phyloP scores from a whole-genome alignment of 2,329 filamentous ascomycete species.

The Talaromyces atroroseus region DNA sequence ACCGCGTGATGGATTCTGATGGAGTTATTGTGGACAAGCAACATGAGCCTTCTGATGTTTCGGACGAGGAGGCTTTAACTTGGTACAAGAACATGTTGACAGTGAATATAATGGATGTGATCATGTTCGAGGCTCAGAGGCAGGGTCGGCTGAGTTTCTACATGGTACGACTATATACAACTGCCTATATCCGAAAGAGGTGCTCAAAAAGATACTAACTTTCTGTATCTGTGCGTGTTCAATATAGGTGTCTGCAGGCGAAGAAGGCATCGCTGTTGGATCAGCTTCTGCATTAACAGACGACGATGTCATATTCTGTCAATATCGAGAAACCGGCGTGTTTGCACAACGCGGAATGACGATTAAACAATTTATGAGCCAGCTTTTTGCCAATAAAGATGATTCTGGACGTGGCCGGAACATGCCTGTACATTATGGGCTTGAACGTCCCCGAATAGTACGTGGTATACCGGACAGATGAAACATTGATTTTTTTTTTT shows the following conservation, averaged over 20 bases:
- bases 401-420: conserved; percentile 80
- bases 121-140: conserved; percentile 97
- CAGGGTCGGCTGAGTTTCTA: conserved; percentile 95
- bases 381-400: conserved; percentile 81
- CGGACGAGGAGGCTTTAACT: conserved; percentile 54
- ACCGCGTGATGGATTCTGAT: conserved; percentile 84
- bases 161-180: conserved; percentile 60
- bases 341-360: conserved; percentile 86
- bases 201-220: neutral
- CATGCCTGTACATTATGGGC: conserved; percentile 97
- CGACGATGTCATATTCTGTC: conserved; percentile 86
- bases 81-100: conserved; percentile 62
- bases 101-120: conserved; percentile 84
- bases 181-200: neutral
- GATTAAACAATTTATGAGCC: conserved; percentile 86
- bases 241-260: conserved; percentile 65
- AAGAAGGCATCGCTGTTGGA: conserved; percentile 90
- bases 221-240: neutral
- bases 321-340: conserved; percentile 90
- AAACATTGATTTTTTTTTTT: too few relatives aligned
- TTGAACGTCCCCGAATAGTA: conserved; percentile 75
- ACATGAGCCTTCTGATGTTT: conserved; percentile 61
- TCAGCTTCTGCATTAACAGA: conserved; percentile 76
- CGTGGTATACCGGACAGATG: conserved; percentile 26
- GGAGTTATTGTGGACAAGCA: conserved; percentile 73